These are phyloP conservation scores for Fusarium sp. DNA, from an alignment of 2,329 filamentous ascomycete species.

Conservation along the genomic window DNA sequence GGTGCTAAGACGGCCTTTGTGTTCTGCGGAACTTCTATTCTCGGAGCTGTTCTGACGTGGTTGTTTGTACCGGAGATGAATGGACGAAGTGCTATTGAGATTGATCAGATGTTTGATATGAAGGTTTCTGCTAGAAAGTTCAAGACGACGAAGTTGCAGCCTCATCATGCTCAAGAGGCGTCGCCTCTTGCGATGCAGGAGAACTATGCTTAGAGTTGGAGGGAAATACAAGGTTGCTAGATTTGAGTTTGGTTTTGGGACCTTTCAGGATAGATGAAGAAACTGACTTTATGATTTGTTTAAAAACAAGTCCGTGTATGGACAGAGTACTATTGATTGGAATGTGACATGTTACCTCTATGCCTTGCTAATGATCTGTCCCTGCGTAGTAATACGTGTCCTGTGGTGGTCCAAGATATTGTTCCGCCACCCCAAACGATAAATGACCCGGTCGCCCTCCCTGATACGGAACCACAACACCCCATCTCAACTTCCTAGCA, in stretches of 20 bases:
- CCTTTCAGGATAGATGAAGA: neutral
- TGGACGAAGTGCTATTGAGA: constrained; percentile 37
- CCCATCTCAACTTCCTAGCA: neutral
- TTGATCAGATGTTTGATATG: constrained; percentile 42
- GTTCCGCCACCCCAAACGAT: neutral
- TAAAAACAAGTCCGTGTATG: neutral
- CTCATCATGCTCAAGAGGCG: constrained; percentile 17
- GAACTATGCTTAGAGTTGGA: neutral
- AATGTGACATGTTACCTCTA: rapidly evolving
- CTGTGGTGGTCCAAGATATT: neutral
- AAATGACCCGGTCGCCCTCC: neutral
- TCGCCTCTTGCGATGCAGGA: constrained; percentile 9
- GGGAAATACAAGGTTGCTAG: neutral
- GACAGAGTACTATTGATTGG: too few species aligned
- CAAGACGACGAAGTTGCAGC: constrained; percentile 18
- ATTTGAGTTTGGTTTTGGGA: neutral
- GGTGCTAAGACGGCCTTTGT: constrained; percentile 57
- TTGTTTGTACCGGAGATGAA: constrained; percentile 42
- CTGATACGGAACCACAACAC: neutral
- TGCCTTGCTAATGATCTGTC: rapidly evolving
- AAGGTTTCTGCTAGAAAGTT: constrained; percentile 29
- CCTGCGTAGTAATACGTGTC: neutral
- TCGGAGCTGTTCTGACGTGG: constrained; percentile 40
- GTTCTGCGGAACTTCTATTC: constrained; percentile 50
- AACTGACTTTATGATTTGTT: neutral